These are phyloP conservation scores for Helicocarpus griseus DNA, from an alignment of 2,329 filamentous ascomycete species.

Conservation along the genomic window DNA sequence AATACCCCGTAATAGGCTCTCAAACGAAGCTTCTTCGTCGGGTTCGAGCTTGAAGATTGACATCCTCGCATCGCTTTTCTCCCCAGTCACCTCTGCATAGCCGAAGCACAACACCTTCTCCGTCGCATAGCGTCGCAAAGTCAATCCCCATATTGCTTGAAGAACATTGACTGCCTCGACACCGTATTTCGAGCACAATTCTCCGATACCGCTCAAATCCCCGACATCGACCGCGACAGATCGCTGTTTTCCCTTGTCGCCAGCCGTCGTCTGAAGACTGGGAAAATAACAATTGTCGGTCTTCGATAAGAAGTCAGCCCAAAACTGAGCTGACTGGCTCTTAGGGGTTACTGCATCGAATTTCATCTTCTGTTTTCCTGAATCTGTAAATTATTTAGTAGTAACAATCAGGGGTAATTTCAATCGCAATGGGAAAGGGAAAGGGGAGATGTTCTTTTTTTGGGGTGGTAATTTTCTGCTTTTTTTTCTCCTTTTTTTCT, in stretches of 20 bases:
- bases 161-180: conserved; percentile 39
- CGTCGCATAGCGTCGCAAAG: conserved; percentile 25
- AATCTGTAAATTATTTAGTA: neutral
- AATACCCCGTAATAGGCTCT: neutral
- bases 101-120: conserved; percentile 33
- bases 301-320: neutral
- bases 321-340: neutral
- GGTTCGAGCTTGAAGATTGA: neutral
- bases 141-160: conserved; percentile 43
- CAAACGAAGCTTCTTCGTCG: neutral
- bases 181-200: conserved; percentile 10
- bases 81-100: conserved; percentile 19
- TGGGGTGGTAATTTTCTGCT: too few species aligned
- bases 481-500: too few species aligned
- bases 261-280: neutral
- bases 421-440: too few species aligned
- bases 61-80: neutral
- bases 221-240: neutral
- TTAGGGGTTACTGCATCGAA: neutral
- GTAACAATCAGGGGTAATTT: too few species aligned
- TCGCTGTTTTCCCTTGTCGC: neutral
- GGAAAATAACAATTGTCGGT: neutral
- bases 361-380: too few species aligned
- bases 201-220: neutral
- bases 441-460: too few species aligned